These are phyloP conservation scores for Parascedosporium putredinis DNA, from an alignment of 2,329 filamentous ascomycete genomes.

Conservation along the genomic window DNA sequence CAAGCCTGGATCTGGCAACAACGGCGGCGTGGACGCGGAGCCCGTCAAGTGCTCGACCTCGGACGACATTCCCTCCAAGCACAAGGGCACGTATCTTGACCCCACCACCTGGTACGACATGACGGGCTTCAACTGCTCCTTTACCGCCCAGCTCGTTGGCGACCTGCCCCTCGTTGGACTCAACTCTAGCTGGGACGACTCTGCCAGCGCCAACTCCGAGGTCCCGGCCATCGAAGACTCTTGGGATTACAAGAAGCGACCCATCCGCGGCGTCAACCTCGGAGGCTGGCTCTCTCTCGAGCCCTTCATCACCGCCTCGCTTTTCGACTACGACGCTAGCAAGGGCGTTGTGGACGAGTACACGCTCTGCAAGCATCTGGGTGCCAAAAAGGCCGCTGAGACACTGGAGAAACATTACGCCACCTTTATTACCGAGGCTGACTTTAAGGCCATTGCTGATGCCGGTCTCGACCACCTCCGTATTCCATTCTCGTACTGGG, in stretches of 20 bases:
- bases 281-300: constrained; percentile 92
- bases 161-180: constrained; percentile 87
- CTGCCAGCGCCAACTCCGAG: constrained; percentile 62
- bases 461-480: constrained; percentile 95
- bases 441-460: constrained; percentile 72
- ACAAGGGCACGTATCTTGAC: constrained; percentile 68
- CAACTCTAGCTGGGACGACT: constrained; percentile 77
- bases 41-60: constrained; percentile 30
- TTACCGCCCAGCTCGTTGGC: constrained; percentile 75
- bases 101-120: constrained; percentile 90
- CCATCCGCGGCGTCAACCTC: constrained; percentile 82
- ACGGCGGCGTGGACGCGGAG: too few relatives aligned
- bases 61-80: constrained; percentile 51
- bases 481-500: constrained; percentile 94
- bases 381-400: constrained; percentile 47
- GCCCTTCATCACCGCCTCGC: constrained; percentile 88
- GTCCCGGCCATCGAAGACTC: constrained; percentile 66
- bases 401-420: constrained; percentile 88
- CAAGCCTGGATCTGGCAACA: not conserved
- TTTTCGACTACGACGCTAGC: constrained; percentile 60
- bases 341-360: constrained; percentile 77
- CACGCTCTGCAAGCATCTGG: constrained; percentile 64
- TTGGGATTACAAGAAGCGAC: constrained; percentile 70
- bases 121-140: constrained; percentile 85
- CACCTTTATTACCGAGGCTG: constrained; percentile 72